A percentile compares a stretch with the other conserved stretches of the same genome.
These are phyloP conservation scores for Podospora comata DNA, from an alignment of 495 filamentous ascomycete species.

Conservation along the genomic window DNA sequence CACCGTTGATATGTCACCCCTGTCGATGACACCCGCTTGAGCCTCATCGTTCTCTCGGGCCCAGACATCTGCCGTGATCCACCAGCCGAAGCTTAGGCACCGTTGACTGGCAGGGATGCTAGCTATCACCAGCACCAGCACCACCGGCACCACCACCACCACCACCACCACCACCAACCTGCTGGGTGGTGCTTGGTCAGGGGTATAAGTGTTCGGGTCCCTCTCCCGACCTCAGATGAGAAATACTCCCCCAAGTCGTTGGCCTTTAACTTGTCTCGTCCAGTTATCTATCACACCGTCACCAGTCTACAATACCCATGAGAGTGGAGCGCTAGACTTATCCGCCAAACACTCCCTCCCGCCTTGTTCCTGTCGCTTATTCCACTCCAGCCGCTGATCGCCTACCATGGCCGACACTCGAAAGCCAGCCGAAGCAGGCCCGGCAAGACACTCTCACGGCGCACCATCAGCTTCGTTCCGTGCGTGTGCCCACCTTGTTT, in stretches of 20 bases:
- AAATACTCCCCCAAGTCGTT: not conserved
- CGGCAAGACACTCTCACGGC: conserved; percentile 44
- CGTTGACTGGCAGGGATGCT: conserved; percentile 16
- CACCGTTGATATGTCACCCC: not conserved
- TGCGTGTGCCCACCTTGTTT: conserved; percentile 34
- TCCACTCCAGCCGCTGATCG: conserved; percentile 9
- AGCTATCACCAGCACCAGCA: not conserved
- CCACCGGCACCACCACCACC: no score
- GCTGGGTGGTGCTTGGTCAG: not conserved
- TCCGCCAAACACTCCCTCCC: not conserved
- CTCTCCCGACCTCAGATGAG: not conserved
- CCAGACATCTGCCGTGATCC: conserved; percentile 9
- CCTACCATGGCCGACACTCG: conserved; percentile 31
- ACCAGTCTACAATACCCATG: no score
- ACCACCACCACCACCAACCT: not conserved
- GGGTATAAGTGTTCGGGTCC: conserved; percentile 1
- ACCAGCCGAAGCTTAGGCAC: conserved; percentile 7
- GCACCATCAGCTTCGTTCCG: conserved; percentile 49
- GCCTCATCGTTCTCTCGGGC: conserved; percentile 9
- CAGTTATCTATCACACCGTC: no score
- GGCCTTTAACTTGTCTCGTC: not conserved
- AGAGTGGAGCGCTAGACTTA: not conserved
- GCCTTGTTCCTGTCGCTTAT: conserved; percentile 5
- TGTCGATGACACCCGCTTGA: conserved; percentile 7
- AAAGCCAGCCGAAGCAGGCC: conserved; percentile 36